Percentiles rank a stretch among this genome's conserved stretches.
Evolutionary conservation across 2,329 filamentous ascomycete genomes (phyloP).

Genomic region (Xylaria sp.): DNA sequence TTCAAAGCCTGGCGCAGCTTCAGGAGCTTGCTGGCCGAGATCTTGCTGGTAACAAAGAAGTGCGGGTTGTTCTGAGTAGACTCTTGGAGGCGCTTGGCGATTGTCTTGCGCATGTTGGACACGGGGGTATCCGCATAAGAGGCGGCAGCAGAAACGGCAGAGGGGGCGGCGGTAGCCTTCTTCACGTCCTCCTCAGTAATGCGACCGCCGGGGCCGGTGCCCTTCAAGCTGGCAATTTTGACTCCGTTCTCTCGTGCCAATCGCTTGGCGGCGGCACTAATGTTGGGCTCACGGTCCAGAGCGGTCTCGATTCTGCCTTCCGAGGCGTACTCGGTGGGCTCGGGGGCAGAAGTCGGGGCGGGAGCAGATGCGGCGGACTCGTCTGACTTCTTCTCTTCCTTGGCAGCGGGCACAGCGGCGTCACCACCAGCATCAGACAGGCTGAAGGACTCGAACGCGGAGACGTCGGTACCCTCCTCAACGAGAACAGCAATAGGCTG

Average conservation of each 20-base stretch:
- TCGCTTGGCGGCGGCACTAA: conserved; percentile 78
- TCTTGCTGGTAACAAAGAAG: conserved; percentile 92
- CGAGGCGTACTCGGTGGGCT: conserved; percentile 75
- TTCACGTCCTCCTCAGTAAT: conserved; percentile 94
- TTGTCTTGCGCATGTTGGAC: conserved; percentile 96
- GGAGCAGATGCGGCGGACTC: conserved; percentile 67
- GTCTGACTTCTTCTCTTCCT: conserved; percentile 73
- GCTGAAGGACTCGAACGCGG: conserved; percentile 88
- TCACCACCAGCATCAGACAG: conserved; percentile 91
- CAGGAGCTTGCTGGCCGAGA: conserved; percentile 94
- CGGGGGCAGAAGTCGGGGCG: conserved; percentile 62
- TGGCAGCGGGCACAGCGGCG: conserved; percentile 69
- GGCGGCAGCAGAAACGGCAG: conserved; percentile 65
- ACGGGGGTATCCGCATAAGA: conserved; percentile 86
- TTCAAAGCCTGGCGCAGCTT: conserved; percentile 97
- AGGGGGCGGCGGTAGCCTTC: conserved; percentile 75
- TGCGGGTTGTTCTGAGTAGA: conserved; percentile 95
- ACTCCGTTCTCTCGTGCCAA: conserved; percentile 88
- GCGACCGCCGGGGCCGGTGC: conserved; percentile 83
- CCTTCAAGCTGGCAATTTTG: conserved; percentile 81
- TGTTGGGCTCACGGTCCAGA: conserved; percentile 82
- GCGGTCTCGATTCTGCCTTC: conserved; percentile 82
- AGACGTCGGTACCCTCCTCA: conserved; percentile 87
- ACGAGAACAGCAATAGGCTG: conserved; percentile 97
- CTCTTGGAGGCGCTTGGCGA: conserved; percentile 88